A percentile compares a stretch with the other conserved stretches of the same genome.
Conservation (phyloP, 2,329 filamentous ascomycete genomes). For the Trichophyton simii region DNA sequence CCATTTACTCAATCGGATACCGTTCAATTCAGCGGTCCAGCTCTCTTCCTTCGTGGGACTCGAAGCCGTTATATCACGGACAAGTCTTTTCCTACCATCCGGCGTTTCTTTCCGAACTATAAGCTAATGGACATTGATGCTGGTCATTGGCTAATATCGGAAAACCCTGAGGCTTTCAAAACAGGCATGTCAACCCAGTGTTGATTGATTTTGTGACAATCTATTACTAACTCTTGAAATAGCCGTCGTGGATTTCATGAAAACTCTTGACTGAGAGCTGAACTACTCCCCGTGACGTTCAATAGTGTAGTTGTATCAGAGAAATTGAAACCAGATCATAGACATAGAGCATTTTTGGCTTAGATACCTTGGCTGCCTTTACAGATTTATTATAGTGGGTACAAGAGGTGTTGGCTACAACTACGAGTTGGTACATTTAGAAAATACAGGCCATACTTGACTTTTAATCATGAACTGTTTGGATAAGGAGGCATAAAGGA, state of each 20-base stretch:
- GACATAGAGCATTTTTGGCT: neutral
- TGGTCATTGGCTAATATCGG: constrained; percentile 83
- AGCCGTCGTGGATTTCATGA: constrained; percentile 9
- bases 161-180: constrained; percentile 68
- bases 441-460: constrained; percentile 6
- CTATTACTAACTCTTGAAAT: constrained; percentile 1
- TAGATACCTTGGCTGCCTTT: no score
- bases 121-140: constrained; percentile 59
- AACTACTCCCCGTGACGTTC: neutral
- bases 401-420: neutral
- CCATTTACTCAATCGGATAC: constrained; percentile 64
- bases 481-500: neutral
- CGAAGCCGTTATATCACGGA: constrained; percentile 22
- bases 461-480: constrained; percentile 4
- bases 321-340: neutral
- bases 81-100: constrained; percentile 20
- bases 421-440: no score
- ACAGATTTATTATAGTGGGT: no score
- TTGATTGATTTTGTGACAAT: neutral
- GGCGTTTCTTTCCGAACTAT: constrained; percentile 63
- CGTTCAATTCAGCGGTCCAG: constrained; percentile 56
- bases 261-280: neutral
- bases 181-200: constrained; percentile 43
- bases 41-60: constrained; percentile 51
- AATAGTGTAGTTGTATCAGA: neutral